Evolutionary conservation across 1,284 basidiomycete genomes (phyloP).

Genomic region (Porogramme epimiltina): DNA sequence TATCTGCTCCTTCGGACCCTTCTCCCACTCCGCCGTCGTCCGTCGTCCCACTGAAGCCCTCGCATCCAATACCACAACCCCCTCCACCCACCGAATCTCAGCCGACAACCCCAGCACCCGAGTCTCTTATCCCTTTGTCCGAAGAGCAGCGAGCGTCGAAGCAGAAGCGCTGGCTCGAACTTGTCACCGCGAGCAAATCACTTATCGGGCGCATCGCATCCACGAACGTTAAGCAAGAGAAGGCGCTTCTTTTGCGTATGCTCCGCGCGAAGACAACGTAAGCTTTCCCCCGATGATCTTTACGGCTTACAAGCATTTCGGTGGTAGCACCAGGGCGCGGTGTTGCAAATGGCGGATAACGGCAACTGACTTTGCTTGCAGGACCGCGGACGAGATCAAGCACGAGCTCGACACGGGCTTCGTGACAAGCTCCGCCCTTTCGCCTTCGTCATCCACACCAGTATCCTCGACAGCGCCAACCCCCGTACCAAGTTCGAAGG

Average conservation of each 20-base stretch:
- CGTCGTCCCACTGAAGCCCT: too few relatives aligned
- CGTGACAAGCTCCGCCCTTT: too few relatives aligned
- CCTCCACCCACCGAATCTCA: not conserved
- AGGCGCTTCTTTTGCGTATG: constrained; percentile 53
- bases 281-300: constrained; percentile 16
- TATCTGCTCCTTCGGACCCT: not conserved
- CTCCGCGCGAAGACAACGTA: constrained; percentile 49
- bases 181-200: constrained; percentile 71
- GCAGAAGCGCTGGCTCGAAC: constrained; percentile 58
- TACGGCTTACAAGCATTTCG: too few relatives aligned
- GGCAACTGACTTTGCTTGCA: constrained; percentile 16
- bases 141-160: constrained; percentile 37
- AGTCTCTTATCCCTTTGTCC: not conserved
- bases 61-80: too few relatives aligned
- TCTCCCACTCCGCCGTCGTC: constrained; percentile 2
- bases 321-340: too few relatives aligned
- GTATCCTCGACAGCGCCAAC: constrained; percentile 6
- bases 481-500: constrained; percentile 5
- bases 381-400: constrained; percentile 28
- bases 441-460: not conserved
- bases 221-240: constrained; percentile 63
- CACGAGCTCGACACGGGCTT: constrained; percentile 8
- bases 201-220: constrained; percentile 61
- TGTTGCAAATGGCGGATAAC: not conserved
- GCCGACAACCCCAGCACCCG: not conserved